Evolutionary conservation across 1,284 basidiomycete species (phyloP), one percentile per base, ranked within the genome.

Genomic region (Naganishia albida): DNA sequence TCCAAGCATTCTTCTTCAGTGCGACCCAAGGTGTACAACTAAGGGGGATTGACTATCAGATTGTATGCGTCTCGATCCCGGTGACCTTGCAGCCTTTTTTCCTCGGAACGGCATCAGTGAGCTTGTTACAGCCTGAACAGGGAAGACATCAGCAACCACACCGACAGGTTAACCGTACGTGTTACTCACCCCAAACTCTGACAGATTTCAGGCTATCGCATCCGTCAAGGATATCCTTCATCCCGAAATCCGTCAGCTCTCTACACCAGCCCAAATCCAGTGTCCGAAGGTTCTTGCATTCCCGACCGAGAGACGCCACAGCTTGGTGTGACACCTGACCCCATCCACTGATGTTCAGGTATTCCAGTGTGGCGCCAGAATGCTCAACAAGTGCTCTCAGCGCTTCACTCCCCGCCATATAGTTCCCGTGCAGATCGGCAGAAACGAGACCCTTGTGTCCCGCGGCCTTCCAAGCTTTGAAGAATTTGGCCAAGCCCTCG

Each of bases 191-290:
- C 79, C 79, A 80, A 0, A 80, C 78, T 39, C 70, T 68, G 30
- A 80, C 60, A 13, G 65, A 43, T 63, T 76, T 66, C 42, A 80
- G 69, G 1, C 67, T 26, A 1, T 69, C 70, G 57, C 81, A 81
- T 0, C 80, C 81, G 16, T 89, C 86, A 69, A 92, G 75, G 72
- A 92, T 79, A 23, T 79, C 82, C 75, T 90, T 88, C 67, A 98
- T 78, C 1, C 89, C 82, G 72, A 88, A 92, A 76, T 99, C 90
- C 70, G 94, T 89, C 38, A 91, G 83, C 42, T 85, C 83, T 48
- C 95, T 81, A 70, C 93, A 94, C 84, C 91, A 99, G 1, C 93
- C 88, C 7, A 96, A 76, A 73, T 99, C 91, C 40, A 98, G 73
- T 72, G 80, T 82, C 68, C 78, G 80, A 70, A 97, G 72, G 26